phyloP scores from a whole-genome alignment of 176 grass and related monocot genomes.

The Triticum timopheevii region DNA sequence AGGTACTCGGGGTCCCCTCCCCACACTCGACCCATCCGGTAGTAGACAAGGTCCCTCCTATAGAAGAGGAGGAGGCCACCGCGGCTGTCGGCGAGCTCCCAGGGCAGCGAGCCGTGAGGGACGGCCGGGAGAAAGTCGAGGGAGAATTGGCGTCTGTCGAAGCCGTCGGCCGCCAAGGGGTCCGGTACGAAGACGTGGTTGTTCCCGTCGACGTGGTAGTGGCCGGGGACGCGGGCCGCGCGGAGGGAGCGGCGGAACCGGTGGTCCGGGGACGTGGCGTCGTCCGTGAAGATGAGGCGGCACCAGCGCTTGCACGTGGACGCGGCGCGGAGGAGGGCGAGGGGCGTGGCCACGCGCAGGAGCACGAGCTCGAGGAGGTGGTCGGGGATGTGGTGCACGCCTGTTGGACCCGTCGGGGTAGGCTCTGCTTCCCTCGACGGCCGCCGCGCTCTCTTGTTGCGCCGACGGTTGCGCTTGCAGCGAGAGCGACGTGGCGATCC shows the following conservation, averaged over 20 bases:
- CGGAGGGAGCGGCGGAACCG: neutral
- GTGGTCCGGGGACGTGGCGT: neutral
- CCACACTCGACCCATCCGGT: neutral
- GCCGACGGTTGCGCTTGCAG: neutral
- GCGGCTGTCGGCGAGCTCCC: constrained; percentile 11
- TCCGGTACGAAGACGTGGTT: neutral
- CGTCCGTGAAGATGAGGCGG: neutral
- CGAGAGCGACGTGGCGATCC: neutral
- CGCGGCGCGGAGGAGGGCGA: neutral
- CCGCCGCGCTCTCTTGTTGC: neutral
- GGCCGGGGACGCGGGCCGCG: neutral
- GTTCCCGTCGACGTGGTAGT: neutral
- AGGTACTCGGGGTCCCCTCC: neutral
- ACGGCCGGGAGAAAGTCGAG: constrained; percentile 5
- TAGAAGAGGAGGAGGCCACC: neutral
- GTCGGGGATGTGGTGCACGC: neutral
- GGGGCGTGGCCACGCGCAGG: neutral
- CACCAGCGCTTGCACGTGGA: neutral
- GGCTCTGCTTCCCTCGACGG: neutral
- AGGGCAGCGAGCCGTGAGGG: neutral
- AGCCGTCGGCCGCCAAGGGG: neutral
- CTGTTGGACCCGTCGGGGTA: neutral
- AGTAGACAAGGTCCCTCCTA: neutral
- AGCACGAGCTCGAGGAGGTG: constrained; percentile 9
- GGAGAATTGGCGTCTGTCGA: neutral